These are phyloP conservation scores for Cordyceps fumosorosea DNA, from an alignment of 2,329 filamentous ascomycete species.

Conservation along the genomic window DNA sequence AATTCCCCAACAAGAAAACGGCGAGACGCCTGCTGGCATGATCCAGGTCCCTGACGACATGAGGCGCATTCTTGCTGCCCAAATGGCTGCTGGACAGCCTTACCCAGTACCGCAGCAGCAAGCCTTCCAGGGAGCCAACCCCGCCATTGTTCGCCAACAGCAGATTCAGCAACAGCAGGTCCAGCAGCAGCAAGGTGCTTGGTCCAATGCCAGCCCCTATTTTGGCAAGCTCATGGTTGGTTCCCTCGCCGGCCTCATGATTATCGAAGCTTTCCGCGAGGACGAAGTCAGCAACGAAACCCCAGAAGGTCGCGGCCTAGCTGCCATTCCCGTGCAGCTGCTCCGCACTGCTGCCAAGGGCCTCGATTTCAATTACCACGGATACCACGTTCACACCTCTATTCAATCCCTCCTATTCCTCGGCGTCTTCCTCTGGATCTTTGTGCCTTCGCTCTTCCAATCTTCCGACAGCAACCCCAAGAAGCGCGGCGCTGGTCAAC, in stretches of 20 bases:
- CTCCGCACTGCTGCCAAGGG: conserved; percentile 42
- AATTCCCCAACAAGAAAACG: conserved; percentile 33
- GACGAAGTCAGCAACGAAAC: conserved; percentile 58
- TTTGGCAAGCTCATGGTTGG: conserved; percentile 84
- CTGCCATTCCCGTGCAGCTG: conserved; percentile 55
- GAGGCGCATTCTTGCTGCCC: conserved; percentile 53
- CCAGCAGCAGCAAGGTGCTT: conserved; percentile 43
- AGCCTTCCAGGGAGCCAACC: conserved; percentile 37
- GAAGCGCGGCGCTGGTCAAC: conserved; percentile 37
- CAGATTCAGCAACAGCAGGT: conserved; percentile 48
- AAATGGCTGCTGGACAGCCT: conserved; percentile 48
- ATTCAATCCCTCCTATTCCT: conserved; percentile 48
- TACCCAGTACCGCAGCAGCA: conserved; percentile 42
- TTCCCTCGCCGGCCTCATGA: conserved; percentile 85
- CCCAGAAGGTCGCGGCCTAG: conserved; percentile 59
- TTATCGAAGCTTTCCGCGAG: conserved; percentile 72
- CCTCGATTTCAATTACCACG: conserved; percentile 46
- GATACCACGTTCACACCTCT: conserved; percentile 47
- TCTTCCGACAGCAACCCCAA: conserved; percentile 43
- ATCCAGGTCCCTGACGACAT: conserved; percentile 62
- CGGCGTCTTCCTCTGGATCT: conserved; percentile 47
- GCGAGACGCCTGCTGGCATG: conserved; percentile 47
- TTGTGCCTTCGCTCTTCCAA: conserved; percentile 47
- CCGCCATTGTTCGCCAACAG: conserved; percentile 46
- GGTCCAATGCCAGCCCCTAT: conserved; percentile 49